Base-by-base conservation (phyloP, 139 green algal species). In the Mesotaenium endlicherianum region DNA sequence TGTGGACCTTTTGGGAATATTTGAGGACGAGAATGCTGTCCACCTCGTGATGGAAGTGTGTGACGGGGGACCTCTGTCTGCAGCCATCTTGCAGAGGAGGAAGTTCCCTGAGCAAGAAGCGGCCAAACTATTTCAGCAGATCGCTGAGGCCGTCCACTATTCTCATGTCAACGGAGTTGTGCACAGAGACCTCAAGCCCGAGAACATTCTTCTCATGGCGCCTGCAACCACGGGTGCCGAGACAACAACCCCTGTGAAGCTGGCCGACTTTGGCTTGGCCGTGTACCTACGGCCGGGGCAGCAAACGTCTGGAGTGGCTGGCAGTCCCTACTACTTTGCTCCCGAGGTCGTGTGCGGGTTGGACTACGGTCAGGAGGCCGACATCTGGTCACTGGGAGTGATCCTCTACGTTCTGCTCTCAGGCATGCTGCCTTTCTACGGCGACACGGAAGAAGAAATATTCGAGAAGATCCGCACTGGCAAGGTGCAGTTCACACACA, bases 51-150 rank as follows among this genome's bases (percentile, higher is more conserved):
- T 97, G 94, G 94, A 97, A 86, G 82, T 98, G 16, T 96, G 93
- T 87, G 90, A 87, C 5, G 95, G 95, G 20, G 96, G 96, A 0
- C 95, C 98, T 88, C 92, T 99, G n/a, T 98, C 98, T 89, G 96
- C 98, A 82, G 76, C 91, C 40, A 98, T 98, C 71, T 92, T 97
- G 14, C 79, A 90, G 5, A 76, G 88, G 93, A 14, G 93, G 1
- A 26, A 20, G 26, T 40, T 80, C 38, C 26, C 17, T 26, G 71
- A 80, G 55, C 34, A 53, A 2, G 41, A 69, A 4, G 71, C 71
- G 55, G 38, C 31, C 17, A 31, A 80, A 30, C 17, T 80, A 1
- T 80, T 80, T 69, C 8, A 81, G 2, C 64, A 86, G 53, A 86
- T 88, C 26, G 40, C 87, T 17, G 34, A 72, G 30, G 58, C 85